Evolutionary conservation across 345 rosid species (phyloP).

Genomic region (Eucalyptus regnans): DNA sequence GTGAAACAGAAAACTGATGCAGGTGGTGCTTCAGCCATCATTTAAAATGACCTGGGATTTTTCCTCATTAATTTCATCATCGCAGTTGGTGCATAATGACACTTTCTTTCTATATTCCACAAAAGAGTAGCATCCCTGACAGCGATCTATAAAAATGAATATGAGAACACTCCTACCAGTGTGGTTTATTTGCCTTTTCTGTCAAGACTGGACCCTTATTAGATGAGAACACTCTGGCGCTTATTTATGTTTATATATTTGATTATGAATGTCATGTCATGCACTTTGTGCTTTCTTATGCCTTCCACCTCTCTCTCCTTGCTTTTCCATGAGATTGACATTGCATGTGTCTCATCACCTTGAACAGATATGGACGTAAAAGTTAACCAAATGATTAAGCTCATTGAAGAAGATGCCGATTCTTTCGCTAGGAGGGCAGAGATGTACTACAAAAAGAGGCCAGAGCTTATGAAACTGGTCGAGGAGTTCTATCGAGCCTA

Average conservation of each 20-base stretch:
- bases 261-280: not conserved
- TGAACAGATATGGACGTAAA: constrained; percentile 87
- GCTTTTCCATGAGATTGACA: not conserved
- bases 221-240: not conserved
- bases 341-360: not conserved
- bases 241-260: not conserved
- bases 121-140: not conserved
- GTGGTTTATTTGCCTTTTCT: not conserved
- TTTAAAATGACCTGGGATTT: not conserved
- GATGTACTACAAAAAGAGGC: constrained; percentile 95
- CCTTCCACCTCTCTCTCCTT: not conserved
- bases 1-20: not conserved
- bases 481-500: constrained; percentile 98
- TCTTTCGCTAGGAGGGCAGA: constrained; percentile 99
- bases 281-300: not conserved
- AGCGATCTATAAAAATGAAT: not conserved
- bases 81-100: not conserved
- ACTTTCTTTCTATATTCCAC: not conserved
- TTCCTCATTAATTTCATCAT: not conserved
- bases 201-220: not conserved
- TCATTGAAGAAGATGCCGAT: constrained; percentile 98
- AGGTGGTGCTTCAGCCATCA: not conserved
- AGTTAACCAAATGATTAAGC: constrained; percentile 94
- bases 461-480: constrained; percentile 94
- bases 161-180: not conserved